These are phyloP conservation scores for Cercospora sp. DNA, from an alignment of 2,329 filamentous ascomycete species.

Conservation along the genomic window DNA sequence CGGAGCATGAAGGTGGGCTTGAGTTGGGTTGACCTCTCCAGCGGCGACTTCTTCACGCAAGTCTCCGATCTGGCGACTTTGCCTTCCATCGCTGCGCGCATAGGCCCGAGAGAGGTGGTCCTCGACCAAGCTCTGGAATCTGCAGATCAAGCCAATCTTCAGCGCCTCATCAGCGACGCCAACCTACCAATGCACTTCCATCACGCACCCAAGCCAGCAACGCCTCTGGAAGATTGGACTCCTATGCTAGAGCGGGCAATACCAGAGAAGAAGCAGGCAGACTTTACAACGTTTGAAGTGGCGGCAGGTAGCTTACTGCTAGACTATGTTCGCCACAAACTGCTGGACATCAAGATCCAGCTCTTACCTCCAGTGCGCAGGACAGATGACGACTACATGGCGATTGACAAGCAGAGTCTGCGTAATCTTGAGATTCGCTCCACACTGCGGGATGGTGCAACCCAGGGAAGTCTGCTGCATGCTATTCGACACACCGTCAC, in stretches of 20 bases:
- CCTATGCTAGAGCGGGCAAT: slow-evolving; percentile 75
- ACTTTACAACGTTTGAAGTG: slow-evolving; percentile 69
- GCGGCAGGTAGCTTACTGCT: slow-evolving; percentile 77
- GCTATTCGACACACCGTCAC: slow-evolving; percentile 88
- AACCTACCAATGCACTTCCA: slow-evolving; percentile 75
- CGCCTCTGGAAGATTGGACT: slow-evolving; percentile 64
- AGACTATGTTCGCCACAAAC: slow-evolving; percentile 75
- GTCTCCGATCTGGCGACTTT: slow-evolving; percentile 68
- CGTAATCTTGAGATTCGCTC: slow-evolving; percentile 83
- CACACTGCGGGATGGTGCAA: slow-evolving; percentile 76
- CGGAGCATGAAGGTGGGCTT: slow-evolving; percentile 61
- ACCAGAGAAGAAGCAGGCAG: slow-evolving; percentile 50
- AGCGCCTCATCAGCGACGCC: slow-evolving; percentile 37
- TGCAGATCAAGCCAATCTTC: slow-evolving; percentile 40
- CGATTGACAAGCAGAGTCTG: slow-evolving; percentile 88
- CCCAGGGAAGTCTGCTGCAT: slow-evolving; percentile 83
- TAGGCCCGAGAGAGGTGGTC: slow-evolving; percentile 81
- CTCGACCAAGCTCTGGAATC: slow-evolving; percentile 60
- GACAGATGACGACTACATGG: slow-evolving; percentile 75
- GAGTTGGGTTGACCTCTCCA: slow-evolving; percentile 93
- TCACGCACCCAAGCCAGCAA: slow-evolving; percentile 45
- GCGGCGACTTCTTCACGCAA: slow-evolving; percentile 90
- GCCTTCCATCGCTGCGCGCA: slow-evolving; percentile 77
- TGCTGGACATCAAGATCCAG: slow-evolving; percentile 76
- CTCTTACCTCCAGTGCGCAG: slow-evolving; percentile 79